Base-by-base conservation (phyloP, 208 protist genomes). In the Zelonia costaricensis region DNA sequence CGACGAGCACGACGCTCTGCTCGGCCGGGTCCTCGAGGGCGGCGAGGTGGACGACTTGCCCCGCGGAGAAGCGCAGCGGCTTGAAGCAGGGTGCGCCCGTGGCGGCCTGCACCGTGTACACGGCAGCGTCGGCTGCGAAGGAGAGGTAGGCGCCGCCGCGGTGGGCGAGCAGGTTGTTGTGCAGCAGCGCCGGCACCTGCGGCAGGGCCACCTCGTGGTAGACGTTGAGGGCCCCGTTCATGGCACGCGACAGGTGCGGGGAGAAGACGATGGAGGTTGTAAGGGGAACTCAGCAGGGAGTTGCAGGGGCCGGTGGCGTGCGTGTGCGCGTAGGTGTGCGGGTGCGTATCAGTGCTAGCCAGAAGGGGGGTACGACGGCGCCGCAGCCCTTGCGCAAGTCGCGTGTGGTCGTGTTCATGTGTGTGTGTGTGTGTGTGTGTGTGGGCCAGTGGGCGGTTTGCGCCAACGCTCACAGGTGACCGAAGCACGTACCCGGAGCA, bases 91-190 rank as follows among this genome's bases (percentile, higher is more conserved):
- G 47, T 1, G 67, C 35, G 4, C 60, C 62, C 25, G 62, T 74
- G 31, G 49, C 39, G 10, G 60, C 30, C 46, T 72, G 67, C 18
- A 82, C 65, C 8, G 74, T 68, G 18, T 66, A 51, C 3, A 78
- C 39, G 0, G 62, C 36, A 0, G 72, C 61, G 22, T 57, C 54
- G n/a, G 65, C 15, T 1, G 72, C 72, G 60, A 69, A 78, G 10
- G 52, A 64, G 4, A 65, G 44, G 54, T 39, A 53, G 18, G 51
- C 47, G 42, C 63, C 44, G 45, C 42, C 15, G 35, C 62, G 49
- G 67, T 68, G 66, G 45, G 70, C 20, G 35, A 67, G 35, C 27
- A 87, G 55, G 62, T 87, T 87, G 53, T 84, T 87, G 53, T 58
- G 73, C 12, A 82, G 54, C 20, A 87, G 63, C 28, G 70, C 74